Evolutionary conservation across 192 early-diverging fungal species (phyloP), one percentile per base, ranked within the genome.

Genomic region (Coemansia sp.): DNA sequence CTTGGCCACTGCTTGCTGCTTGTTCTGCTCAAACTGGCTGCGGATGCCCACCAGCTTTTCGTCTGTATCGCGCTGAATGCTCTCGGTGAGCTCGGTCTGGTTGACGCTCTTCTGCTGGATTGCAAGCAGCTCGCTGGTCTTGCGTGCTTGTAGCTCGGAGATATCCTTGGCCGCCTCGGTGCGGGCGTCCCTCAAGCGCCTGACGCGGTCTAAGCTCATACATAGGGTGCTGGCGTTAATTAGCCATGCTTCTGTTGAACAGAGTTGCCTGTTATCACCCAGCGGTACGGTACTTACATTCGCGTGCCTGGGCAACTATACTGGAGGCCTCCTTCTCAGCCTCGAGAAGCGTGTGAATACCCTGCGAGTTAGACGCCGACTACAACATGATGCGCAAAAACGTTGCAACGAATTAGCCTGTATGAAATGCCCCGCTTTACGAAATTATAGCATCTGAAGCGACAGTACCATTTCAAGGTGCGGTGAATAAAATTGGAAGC

Each of bases 321-420:
- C 89, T 92, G 62, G 93, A 87, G 28, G 95, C 95, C 69, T 95
- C 95, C 80, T 94, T 94, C 83, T 99, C 97, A 60, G 97, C 97
- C 65, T 99, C 95, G 62, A 99, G 86, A 39, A 99, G 90, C 39
- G 94, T 96, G 72, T 94, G 90, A 70, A 99, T 97, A 48, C 94
- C 94, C 81, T 94, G 91, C 18, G 91, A 89, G 83, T 83, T 93
- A 65, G 89, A 87, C 42, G 84, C 62, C 12, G 77, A 82, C 78
- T 81, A 81, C 59, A 77, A 8, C 5, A 36, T 1, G n/a, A 47
- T 43, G 16, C n/a, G 45, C 8, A 47, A 26, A 55, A 4, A 9
- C 0, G 48, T 23, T 23, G n/a, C 23, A 18, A 4, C 59, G 41
- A 12, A 60, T 26, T 35, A 39, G 35, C 59, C 2, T 60, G 13